Evolutionary conservation across 257 asterid species (phyloP).

Genomic region (Solanum neorickii): DNA sequence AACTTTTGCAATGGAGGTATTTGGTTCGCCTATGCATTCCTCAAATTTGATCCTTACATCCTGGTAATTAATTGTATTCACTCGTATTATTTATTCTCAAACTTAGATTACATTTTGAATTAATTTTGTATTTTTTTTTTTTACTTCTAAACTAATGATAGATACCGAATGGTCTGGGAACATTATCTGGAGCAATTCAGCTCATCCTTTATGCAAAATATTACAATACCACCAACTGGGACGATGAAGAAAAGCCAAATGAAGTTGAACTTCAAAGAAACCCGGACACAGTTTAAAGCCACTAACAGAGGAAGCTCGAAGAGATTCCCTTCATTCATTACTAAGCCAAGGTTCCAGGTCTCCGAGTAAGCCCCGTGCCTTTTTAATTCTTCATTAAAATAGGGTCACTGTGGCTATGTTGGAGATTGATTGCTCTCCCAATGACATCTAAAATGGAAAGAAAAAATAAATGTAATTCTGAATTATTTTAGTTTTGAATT

Average conservation of each 20-base stretch:
- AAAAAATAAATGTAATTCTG: background rate
- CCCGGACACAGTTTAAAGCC: background rate
- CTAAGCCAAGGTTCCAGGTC: background rate
- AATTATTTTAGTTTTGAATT: background rate
- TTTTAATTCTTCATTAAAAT: background rate
- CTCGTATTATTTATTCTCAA: background rate
- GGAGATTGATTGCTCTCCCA: background rate
- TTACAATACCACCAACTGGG: conserved; percentile 38
- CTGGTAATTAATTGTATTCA: conserved; percentile 23
- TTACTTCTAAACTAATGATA: background rate
- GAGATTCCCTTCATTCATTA: background rate
- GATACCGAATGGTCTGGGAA: conserved; percentile 50
- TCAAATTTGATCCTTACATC: conserved; percentile 45
- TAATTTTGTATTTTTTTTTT: background rate
- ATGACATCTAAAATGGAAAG: background rate
- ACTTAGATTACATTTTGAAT: background rate
- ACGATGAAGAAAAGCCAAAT: conserved; percentile 12
- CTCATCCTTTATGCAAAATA: conserved; percentile 26
- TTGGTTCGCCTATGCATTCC: conserved; percentile 55
- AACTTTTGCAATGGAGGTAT: conserved; percentile 42
- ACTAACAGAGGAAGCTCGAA: background rate
- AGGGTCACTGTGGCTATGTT: background rate
- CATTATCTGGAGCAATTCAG: conserved; percentile 30
- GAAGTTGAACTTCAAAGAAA: background rate
- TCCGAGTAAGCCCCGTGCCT: background rate